Evolutionary conservation across 345 rosid genomes (phyloP), one percentile per base, ranked within the genome.

Genomic region (Populus alba): DNA sequence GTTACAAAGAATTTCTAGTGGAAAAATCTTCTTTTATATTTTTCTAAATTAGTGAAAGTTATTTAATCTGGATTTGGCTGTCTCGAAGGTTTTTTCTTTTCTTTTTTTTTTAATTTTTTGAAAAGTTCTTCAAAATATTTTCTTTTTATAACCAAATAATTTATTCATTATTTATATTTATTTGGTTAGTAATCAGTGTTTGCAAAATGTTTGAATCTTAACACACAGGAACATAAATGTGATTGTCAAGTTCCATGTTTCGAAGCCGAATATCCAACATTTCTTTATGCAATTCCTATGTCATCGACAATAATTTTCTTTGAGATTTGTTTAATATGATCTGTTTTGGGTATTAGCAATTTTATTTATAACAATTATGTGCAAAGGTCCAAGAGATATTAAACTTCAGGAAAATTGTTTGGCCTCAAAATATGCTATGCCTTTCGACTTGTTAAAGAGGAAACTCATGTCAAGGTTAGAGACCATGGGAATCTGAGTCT

Each of bases 381-480:
- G 75, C 72, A 78, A 72, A 75, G 67, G 68, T 76, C 51, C 77
- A 57, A 70, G 66, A 65, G 79, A 71, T 65, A 68, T 53, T 78
- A 25, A 66, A 27, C 35, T 84, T 81, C 92, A 92, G 98, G 99
- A 96, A 89, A 96, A 98, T 59, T 96, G 99, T 84, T 85, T 92
- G 86, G 99, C 99, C 72, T 94, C 99, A 27, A 94, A 91, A 89
- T 92, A 90, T 81, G 97, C 90, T 17, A 87, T 95, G 93, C 97
- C 95, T 47, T 90, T 95, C 80, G 96, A 92, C 77, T 78, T 91
- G 78, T 81, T 95, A 37, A 95, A 93, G 83, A 87, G 78, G 83
- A 93, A 90, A 85, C 96, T 95, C 78, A 68, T 85, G 91, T 80
- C 87, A 74, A 90, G 99, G 85, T 84, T 95, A 79, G 88, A 92